These are phyloP conservation scores for Chrysopogon serrulatus DNA, from an alignment of 176 grass and related monocot species.

Conservation along the genomic window DNA sequence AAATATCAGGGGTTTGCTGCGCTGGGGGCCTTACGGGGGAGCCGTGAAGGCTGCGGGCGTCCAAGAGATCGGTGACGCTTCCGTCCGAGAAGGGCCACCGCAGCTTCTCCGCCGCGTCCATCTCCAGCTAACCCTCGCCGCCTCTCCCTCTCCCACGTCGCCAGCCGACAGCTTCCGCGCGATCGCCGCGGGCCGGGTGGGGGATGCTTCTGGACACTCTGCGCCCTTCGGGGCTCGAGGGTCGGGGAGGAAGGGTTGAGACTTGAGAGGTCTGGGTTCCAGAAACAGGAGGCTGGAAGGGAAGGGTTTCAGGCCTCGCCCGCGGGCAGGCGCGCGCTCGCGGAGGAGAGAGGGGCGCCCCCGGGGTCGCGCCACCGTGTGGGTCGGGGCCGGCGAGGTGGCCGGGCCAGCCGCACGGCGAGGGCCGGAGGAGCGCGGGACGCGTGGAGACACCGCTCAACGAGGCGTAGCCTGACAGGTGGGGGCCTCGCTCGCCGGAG, in stretches of 20 bases:
- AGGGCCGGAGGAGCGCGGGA: no score
- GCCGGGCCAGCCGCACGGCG: no score
- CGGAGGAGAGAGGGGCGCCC: not conserved
- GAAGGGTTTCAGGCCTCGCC: slow-evolving; percentile 11
- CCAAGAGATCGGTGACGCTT: slow-evolving; percentile 53
- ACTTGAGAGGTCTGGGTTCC: not conserved
- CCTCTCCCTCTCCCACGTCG: not conserved
- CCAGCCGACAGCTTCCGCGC: not conserved
- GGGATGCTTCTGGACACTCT: slow-evolving; percentile 32
- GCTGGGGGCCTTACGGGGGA: slow-evolving; percentile 24
- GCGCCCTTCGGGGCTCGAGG: not conserved
- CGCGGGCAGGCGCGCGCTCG: no score
- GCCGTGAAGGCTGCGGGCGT: slow-evolving; percentile 46
- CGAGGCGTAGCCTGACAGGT: not conserved
- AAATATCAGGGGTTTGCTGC: not conserved
- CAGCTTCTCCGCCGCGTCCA: slow-evolving; percentile 45
- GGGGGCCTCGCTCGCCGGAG: no score
- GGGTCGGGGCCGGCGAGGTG: no score
- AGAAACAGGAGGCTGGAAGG: not conserved
- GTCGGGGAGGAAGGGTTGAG: not conserved
- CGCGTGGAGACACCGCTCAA: slow-evolving; percentile 10
- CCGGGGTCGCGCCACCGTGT: no score
- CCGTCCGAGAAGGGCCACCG: slow-evolving; percentile 68
- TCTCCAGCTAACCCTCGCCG: slow-evolving; percentile 9
- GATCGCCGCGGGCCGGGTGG: slow-evolving; percentile 4